Base-by-base conservation (phyloP, 2,329 filamentous ascomycete species). In the Sarocladiaceae sp. region DNA sequence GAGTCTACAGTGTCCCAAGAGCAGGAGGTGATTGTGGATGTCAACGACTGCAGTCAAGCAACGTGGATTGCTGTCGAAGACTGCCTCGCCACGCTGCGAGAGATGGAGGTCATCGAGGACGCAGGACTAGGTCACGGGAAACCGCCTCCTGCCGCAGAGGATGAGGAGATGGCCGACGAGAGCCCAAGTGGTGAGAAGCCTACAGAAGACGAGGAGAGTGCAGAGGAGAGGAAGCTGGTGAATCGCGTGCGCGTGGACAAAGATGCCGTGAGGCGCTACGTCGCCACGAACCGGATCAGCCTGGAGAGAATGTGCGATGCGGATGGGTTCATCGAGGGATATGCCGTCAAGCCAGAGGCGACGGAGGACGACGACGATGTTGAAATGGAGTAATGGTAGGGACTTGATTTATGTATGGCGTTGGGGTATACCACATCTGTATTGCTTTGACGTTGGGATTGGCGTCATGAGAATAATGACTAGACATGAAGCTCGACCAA, bases 41-140 rank as follows among this genome's bases (percentile, higher is more conserved):
- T 96, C 11, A 78, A 83, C 46, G 80, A 88, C 53, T 86, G 93
- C 61, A 89, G 88, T 51, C 74, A 81, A 47, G 83, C 80, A 35
- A 96, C 91, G 1, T 96, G 89, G 75, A 96, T 97, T 66, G 76
- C 87, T 52, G 79, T 80, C 0, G 93, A 97, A 39, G 93, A 97
- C 69, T 90, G 93, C 53, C 79, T 96, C 39, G 75, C 75, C 1
- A 84, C 90, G 22, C 72, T 97, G 51, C 83, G 87, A 55, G 85
- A 90, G 53, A 96, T 97, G 90, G 84, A 80, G 8, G 72, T 94
- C 31, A 74, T 87, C 46, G 68, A 83, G 67, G 75, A 86, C 62
- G 79, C 74, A 58, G 78, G 72, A 64, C 66, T 71, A 66, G 72
- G 72, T 1, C 71, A 69, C 3, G 69, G 70, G 12, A 74, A 71